Evolutionary conservation across 495 filamentous ascomycete species (phyloP).

Genomic region (Pyrenula massariospora): DNA sequence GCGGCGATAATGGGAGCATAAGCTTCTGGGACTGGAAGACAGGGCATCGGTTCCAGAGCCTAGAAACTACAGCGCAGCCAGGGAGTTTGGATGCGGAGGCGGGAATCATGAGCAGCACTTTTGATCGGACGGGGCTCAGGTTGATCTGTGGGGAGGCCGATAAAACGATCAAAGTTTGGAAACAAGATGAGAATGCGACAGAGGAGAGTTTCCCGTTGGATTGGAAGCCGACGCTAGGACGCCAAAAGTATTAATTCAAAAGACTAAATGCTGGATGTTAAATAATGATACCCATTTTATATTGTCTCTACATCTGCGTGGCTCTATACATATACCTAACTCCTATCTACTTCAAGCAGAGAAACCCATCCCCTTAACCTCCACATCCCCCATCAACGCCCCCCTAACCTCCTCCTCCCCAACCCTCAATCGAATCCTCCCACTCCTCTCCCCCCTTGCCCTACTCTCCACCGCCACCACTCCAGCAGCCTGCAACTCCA

Average conservation of each 20-base stretch:
- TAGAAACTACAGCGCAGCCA: conserved; percentile 87
- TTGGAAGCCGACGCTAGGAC: conserved; percentile 77
- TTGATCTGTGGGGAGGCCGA: conserved; percentile 92
- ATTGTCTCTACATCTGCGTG: too few relatives aligned
- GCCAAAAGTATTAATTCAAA: conserved; percentile 48
- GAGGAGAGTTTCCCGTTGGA: conserved; percentile 84
- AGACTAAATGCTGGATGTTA: conserved; percentile 4
- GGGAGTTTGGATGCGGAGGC: conserved; percentile 89
- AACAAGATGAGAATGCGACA: conserved; percentile 78
- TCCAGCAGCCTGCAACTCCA: conserved; percentile 76
- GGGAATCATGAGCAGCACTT: conserved; percentile 85
- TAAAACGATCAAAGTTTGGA: conserved; percentile 98
- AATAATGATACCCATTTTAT: not conserved
- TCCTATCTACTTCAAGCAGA: conserved; percentile 26
- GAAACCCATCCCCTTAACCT: conserved; percentile 62
- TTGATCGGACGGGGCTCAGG: conserved; percentile 77
- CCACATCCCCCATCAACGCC: conserved; percentile 79
- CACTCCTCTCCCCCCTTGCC: conserved; percentile 69
- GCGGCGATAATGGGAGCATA: conserved; percentile 92
- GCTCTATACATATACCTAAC: not conserved
- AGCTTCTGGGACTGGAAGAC: conserved; percentile 99
- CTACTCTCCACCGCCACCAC: conserved; percentile 67
- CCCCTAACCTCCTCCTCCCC: conserved; percentile 80
- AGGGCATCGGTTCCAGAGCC: conserved; percentile 75
- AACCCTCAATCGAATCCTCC: conserved; percentile 75